Conservation (phyloP, 192 early-diverging fungal genomes). For the Entomortierella parvispora region DNA sequence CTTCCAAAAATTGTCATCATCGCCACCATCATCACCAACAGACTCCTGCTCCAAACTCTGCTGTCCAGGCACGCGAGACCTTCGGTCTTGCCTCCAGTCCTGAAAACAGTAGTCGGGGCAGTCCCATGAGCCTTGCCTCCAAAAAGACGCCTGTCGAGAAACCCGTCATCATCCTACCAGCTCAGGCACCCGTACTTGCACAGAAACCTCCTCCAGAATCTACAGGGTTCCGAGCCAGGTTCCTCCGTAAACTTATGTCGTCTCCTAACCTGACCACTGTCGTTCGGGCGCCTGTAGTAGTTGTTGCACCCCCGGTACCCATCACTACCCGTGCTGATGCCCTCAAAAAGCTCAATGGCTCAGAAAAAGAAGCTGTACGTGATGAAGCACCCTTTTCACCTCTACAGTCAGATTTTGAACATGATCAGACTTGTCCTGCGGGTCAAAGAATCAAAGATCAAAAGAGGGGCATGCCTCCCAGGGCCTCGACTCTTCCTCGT, state of each 20-base stretch:
- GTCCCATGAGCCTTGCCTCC: neutral
- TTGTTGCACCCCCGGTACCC: too few species aligned
- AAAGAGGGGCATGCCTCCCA: neutral
- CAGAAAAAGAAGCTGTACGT: too few species aligned
- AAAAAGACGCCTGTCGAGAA: neutral
- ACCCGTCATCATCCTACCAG: neutral
- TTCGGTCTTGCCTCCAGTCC: constrained; percentile 12
- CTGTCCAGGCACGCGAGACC: neutral
- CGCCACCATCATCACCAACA: too few species aligned
- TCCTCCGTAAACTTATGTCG: constrained; percentile 27
- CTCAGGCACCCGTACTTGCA: neutral
- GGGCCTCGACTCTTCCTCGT: constrained; percentile 10
- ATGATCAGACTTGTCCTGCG: constrained; percentile 25
- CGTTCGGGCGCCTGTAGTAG: too few species aligned
- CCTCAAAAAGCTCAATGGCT: too few species aligned
- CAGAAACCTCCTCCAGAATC: constrained; percentile 16
- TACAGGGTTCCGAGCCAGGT: constrained; percentile 21
- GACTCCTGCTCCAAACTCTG: neutral
- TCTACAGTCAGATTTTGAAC: constrained; percentile 27
- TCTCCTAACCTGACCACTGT: constrained; percentile 28
- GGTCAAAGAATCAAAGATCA: constrained; percentile 21
- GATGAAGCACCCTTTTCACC: constrained; percentile 24
- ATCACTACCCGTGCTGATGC: neutral
- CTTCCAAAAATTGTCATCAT: too few species aligned
- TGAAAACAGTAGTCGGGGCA: neutral